Percentiles rank a stretch among this genome's conserved stretches.
Evolutionary conservation across 495 filamentous ascomycete species (phyloP).

Genomic region (Chaetomium cochliodes): DNA sequence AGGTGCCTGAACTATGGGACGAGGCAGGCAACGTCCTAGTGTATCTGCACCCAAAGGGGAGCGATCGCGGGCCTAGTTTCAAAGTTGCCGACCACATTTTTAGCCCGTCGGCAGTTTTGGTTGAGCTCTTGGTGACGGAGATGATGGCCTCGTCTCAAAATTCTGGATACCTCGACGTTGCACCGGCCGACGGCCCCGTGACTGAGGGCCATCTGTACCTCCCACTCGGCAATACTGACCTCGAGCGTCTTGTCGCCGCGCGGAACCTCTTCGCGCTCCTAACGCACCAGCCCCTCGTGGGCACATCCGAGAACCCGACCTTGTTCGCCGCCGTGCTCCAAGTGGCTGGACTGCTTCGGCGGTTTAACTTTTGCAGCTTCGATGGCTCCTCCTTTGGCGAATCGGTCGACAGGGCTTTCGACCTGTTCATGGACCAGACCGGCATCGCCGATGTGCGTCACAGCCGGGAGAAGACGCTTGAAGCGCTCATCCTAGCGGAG

Average conservation of each 20-base stretch:
- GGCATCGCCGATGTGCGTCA: slow-evolving; percentile 73
- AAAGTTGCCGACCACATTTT: slow-evolving; percentile 70
- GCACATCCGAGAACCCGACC: slow-evolving; percentile 63
- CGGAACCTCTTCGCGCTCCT: slow-evolving; percentile 93
- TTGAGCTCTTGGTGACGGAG: slow-evolving; percentile 64
- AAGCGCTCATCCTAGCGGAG: slow-evolving; percentile 85
- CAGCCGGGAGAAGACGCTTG: slow-evolving; percentile 86
- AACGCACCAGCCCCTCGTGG: slow-evolving; percentile 74
- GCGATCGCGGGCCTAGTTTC: slow-evolving; percentile 70
- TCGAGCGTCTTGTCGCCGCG: slow-evolving; percentile 68
- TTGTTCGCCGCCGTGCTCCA: slow-evolving; percentile 74
- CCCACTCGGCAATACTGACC: slow-evolving; percentile 52
- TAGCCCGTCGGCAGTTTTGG: slow-evolving; percentile 66
- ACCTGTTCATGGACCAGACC: slow-evolving; percentile 72
- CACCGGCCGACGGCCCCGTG: slow-evolving; percentile 38
- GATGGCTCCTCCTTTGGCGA: slow-evolving; percentile 84
- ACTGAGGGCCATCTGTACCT: slow-evolving; percentile 69
- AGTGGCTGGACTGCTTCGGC: slow-evolving; percentile 64
- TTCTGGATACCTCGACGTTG: slow-evolving; percentile 41
- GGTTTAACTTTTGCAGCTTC: slow-evolving; percentile 75
- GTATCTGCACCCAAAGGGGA: slow-evolving; percentile 71
- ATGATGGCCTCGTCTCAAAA: slow-evolving; percentile 40
- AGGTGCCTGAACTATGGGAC: slow-evolving; percentile 89
- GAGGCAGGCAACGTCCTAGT: slow-evolving; percentile 78
- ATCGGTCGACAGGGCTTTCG: slow-evolving; percentile 68